Evolutionary conservation across 495 filamentous ascomycete species (phyloP).

Genomic region (Pseudotulostoma volvatum): DNA sequence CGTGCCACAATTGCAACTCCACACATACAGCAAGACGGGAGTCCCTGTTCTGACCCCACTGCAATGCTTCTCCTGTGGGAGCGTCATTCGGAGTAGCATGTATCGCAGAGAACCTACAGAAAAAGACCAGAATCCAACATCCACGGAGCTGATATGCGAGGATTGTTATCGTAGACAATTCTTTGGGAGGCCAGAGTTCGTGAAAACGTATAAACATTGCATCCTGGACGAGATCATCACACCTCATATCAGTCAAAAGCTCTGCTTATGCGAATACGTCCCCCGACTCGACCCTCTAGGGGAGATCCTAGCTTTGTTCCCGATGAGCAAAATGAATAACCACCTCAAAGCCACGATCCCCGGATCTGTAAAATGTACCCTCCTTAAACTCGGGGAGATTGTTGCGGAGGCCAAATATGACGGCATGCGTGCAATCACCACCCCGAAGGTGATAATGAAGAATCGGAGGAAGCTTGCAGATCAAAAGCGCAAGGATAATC

Average conservation of each 20-base stretch:
- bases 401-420: slow-evolving; percentile 13
- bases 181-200: background rate
- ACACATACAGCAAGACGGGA: too few species aligned
- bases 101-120: too few species aligned
- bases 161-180: background rate
- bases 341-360: slow-evolving; percentile 3
- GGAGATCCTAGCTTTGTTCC: slow-evolving; percentile 7
- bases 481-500: slow-evolving; percentile 1
- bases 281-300: slow-evolving; percentile 6
- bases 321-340: slow-evolving; percentile 6
- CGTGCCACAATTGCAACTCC: slow-evolving; percentile 8
- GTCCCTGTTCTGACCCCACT: background rate
- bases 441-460: slow-evolving; percentile 1
- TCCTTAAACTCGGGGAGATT: slow-evolving; percentile 9
- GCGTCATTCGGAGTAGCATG: slow-evolving; percentile 1
- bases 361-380: slow-evolving; percentile 3
- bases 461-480: slow-evolving; percentile 2
- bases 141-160: background rate
- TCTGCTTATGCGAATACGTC: slow-evolving; percentile 14
- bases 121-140: background rate
- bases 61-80: background rate
- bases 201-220: slow-evolving; percentile 15
- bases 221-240: slow-evolving; percentile 10
- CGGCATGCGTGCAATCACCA: too few species aligned
- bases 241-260: slow-evolving; percentile 4